Evolutionary conservation across 169 alveolate species (phyloP).

Genomic region (Eimeria brunetti): DNA sequence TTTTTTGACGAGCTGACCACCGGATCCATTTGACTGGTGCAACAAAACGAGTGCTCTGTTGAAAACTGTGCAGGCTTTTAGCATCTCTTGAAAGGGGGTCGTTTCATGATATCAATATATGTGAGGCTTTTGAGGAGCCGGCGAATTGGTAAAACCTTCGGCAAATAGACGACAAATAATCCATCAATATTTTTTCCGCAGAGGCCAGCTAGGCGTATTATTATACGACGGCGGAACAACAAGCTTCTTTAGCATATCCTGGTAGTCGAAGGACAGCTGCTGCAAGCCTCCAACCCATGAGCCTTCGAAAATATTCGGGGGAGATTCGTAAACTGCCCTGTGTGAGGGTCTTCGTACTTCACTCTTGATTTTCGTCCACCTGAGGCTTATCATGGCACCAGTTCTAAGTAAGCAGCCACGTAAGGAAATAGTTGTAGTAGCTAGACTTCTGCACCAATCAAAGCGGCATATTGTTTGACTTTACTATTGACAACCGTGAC

Average conservation of each 20-base stretch:
- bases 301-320: background rate
- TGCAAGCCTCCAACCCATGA: background rate
- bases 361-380: background rate
- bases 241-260: background rate
- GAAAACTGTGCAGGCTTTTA: constrained; percentile 3
- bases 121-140: background rate
- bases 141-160: background rate
- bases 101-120: background rate
- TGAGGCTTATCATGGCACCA: constrained; percentile 30
- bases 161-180: background rate
- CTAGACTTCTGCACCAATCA: background rate
- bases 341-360: background rate
- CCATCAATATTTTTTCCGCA: background rate
- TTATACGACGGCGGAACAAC: background rate
- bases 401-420: background rate
- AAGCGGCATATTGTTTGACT: background rate
- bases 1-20: background rate
- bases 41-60: background rate
- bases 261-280: background rate
- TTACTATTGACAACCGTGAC: background rate
- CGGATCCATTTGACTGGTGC: background rate
- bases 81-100: background rate
- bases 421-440: background rate
- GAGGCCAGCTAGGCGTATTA: background rate
- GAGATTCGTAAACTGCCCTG: background rate